A percentile compares a stretch with the other conserved stretches of the same genome.
These are phyloP conservation scores for Didymella pomorum DNA, from an alignment of 2,329 filamentous ascomycete genomes.

Conservation along the genomic window DNA sequence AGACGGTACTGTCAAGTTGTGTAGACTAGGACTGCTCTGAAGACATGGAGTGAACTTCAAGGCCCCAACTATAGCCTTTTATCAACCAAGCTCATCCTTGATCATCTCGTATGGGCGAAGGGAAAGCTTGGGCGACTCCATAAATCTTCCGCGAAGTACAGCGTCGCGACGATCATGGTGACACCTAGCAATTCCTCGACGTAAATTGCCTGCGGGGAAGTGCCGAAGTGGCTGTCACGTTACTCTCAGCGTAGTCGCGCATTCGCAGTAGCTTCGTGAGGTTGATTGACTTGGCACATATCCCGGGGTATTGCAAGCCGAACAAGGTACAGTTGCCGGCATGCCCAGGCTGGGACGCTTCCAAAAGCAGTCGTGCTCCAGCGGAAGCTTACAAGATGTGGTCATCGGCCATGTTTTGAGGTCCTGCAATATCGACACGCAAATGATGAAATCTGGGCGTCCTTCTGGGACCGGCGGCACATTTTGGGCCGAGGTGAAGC, in stretches of 20 bases:
- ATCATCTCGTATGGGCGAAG: constrained; percentile 13
- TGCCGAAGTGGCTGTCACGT: constrained; percentile 3
- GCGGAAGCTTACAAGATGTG: background rate
- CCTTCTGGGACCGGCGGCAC: constrained; percentile 7
- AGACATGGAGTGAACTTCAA: background rate
- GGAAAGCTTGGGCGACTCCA: constrained; percentile 8
- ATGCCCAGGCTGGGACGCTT: background rate
- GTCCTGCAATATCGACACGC: constrained; percentile 13
- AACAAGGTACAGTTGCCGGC: constrained; percentile 8
- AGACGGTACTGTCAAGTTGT: background rate
- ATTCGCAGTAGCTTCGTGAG: constrained; percentile 18
- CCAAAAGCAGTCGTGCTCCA: background rate
- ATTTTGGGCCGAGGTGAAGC: constrained; percentile 13
- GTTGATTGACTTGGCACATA: constrained; percentile 21
- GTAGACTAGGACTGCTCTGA: background rate
- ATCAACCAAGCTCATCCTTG: constrained; percentile 1
- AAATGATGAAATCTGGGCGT: constrained; percentile 7
- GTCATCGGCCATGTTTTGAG: background rate
- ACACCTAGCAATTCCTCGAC: constrained; percentile 3
- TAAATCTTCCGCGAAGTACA: constrained; percentile 21
- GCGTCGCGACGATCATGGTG: constrained; percentile 11
- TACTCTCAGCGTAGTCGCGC: constrained; percentile 5
- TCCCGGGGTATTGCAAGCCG: constrained; percentile 19
- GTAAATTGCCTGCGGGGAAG: constrained; percentile 18
- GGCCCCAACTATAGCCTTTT: constrained; percentile 5